Base-by-base conservation (phyloP, 306 rosid species). In the Sophora flavescens region DNA sequence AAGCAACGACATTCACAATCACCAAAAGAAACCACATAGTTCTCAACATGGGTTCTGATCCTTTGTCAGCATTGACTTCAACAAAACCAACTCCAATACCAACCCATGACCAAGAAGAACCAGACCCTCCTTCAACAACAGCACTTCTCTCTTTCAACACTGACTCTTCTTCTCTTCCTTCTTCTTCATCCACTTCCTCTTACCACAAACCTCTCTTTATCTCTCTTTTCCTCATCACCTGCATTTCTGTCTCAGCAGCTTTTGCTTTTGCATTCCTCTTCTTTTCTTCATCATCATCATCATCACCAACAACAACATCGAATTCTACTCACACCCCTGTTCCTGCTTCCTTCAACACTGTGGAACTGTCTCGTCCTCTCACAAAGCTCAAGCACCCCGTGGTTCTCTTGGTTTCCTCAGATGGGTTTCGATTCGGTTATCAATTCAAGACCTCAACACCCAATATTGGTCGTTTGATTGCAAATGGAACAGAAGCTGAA, bases 341-440 rank as follows among this genome's bases (percentile, higher is more conserved):
- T 5, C 57, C 38, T 0, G 38, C 52, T 2, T 18, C 62, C 8
- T 0, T 63, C 26, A 63, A 63, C 38, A 7, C 83, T 11, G 38
- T 52, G 14, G 82, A 92, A 8, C 90, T 36, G 7, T 78, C 97
- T 16, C 97, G 96, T 10, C 63, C 93, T 57, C 89, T 96, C 70
- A 33, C 42, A 3, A 96, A 91, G 48, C 93, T 96, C 57, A 71
- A 81, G 26, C 97, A 30, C 30, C 89, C 97, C 0, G 91, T 87
- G 0, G 97, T 96, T 0, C 63, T 96, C 6, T 32, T 96, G 58
- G 80, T 96, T 71, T 96, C 99, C 74, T 96, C 97, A 0, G 99
- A 96, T 13, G 99, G 99, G 36, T 96, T 96, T 30, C 90, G 99
- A 63, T 96, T 96, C 63, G 99, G 99, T 6, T 96, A 96, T 85